Conservation (phyloP, 139 green algal species). For the Chlorella sp. region DNA sequence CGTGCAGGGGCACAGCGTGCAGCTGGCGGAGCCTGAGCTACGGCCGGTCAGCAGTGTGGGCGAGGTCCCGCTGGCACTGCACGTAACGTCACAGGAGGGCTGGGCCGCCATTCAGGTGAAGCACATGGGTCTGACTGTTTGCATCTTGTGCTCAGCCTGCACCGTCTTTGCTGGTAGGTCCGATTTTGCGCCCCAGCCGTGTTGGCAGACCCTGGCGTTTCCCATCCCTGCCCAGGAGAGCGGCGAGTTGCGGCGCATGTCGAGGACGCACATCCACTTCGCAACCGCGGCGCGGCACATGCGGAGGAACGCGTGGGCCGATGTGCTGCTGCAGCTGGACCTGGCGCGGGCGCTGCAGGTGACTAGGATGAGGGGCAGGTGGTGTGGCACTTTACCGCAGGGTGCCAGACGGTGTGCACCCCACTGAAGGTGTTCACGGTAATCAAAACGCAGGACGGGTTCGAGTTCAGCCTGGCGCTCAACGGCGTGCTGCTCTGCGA, state of each 20-base stretch:
- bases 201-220: too few species aligned
- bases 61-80: neutral
- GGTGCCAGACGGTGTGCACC: too few species aligned
- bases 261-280: constrained; percentile 10
- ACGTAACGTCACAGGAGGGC: neutral
- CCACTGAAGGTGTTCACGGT: too few species aligned
- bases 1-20: constrained; percentile 14
- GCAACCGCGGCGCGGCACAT: neutral
- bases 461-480: neutral
- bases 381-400: neutral
- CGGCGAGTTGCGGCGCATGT: constrained; percentile 7
- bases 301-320: constrained; percentile 8
- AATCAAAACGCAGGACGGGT: neutral
- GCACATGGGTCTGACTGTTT: neutral
- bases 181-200: too few species aligned
- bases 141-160: too few species aligned
- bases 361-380: neutral
- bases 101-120: constrained; percentile 7
- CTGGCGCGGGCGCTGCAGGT: neutral
- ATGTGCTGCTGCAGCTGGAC: constrained; percentile 10
- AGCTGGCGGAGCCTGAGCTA: neutral
- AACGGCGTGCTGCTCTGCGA: constrained; percentile 21
- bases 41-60: neutral
- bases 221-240: neutral
- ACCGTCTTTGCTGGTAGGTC: too few species aligned